Percentiles rank a stretch among this genome's conserved stretches.
phyloP scores from a whole-genome alignment of 352 stramenopile genomes.

The Globisporangium mamillatum region DNA sequence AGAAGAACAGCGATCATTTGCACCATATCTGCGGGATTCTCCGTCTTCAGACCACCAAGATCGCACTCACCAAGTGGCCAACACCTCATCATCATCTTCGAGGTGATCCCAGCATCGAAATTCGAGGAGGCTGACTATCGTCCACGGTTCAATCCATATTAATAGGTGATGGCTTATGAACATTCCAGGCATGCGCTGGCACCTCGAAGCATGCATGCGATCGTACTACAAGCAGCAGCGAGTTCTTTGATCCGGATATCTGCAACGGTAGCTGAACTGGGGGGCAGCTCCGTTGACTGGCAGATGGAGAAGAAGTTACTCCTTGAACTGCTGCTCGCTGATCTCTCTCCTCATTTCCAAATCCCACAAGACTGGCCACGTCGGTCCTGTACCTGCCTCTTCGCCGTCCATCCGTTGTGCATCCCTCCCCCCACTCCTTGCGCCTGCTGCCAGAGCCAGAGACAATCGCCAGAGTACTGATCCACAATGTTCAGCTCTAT shows the following conservation, averaged over 20 bases:
- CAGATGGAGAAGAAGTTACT: background rate
- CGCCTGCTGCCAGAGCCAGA: background rate
- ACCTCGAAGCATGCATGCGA: background rate
- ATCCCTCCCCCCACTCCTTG: background rate
- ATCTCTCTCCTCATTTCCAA: background rate
- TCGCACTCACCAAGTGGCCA: background rate
- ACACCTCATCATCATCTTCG: background rate
- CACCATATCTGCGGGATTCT: background rate
- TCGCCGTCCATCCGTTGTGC: background rate
- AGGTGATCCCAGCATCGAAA: background rate
- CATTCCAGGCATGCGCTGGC: background rate
- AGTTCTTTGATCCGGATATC: background rate
- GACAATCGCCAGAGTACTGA: background rate
- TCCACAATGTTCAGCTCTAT: background rate
- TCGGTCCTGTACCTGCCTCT: background rate
- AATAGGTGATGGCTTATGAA: background rate
- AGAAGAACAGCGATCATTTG: background rate
- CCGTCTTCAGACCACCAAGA: background rate
- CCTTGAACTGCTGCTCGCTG: background rate
- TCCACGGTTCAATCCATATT: background rate
- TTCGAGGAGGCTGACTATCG: background rate
- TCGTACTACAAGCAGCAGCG: background rate
- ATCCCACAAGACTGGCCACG: conserved; percentile 1
- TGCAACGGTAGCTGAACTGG: conserved; percentile 1
- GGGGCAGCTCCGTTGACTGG: background rate